Percentiles rank a stretch among this genome's conserved stretches.
phyloP scores from a whole-genome alignment of 257 asterid species.

The Linderniella brevidens region DNA sequence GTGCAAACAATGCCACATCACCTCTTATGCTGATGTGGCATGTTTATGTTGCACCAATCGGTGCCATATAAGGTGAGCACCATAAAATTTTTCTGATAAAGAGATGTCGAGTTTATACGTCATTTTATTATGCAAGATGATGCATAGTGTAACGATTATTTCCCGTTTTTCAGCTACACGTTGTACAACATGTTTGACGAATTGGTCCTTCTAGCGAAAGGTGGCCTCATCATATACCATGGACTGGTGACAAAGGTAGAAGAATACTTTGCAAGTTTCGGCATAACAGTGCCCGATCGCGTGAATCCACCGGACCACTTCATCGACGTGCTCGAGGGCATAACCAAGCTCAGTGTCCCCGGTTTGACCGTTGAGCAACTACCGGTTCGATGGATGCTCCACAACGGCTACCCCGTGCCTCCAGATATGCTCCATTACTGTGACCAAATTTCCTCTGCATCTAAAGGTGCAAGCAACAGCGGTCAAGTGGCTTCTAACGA shows the following conservation, averaged over 20 bases:
- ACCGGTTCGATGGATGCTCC: slow-evolving; percentile 98
- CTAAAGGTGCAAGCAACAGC: slow-evolving; percentile 29
- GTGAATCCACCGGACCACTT: slow-evolving; percentile 62
- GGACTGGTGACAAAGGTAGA: slow-evolving; percentile 65
- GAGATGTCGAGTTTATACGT: no score
- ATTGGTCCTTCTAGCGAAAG: slow-evolving; percentile 65
- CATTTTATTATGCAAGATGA: no score
- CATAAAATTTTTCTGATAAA: no score
- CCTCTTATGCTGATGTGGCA: no score
- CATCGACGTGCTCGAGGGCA: slow-evolving; percentile 68
- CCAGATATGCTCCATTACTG: slow-evolving; percentile 79
- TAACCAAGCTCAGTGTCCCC: slow-evolving; percentile 36
- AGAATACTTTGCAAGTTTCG: slow-evolving; percentile 43
- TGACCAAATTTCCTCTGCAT: slow-evolving; percentile 55
- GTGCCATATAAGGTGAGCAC: no score
- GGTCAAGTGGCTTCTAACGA: slow-evolving; percentile 19
- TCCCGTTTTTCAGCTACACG: slow-evolving; percentile 35
- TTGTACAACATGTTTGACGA: slow-evolving; percentile 73
- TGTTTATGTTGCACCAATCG: no score
- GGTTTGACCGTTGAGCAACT: slow-evolving; percentile 63
- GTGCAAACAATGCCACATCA: no score
- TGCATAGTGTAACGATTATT: background rate
- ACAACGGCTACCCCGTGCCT: slow-evolving; percentile 87
- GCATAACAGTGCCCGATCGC: slow-evolving; percentile 48
- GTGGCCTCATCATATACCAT: slow-evolving; percentile 56